Evolutionary conservation across 345 rosid genomes (phyloP).

Genomic region (Moricandia moricandioides): DNA sequence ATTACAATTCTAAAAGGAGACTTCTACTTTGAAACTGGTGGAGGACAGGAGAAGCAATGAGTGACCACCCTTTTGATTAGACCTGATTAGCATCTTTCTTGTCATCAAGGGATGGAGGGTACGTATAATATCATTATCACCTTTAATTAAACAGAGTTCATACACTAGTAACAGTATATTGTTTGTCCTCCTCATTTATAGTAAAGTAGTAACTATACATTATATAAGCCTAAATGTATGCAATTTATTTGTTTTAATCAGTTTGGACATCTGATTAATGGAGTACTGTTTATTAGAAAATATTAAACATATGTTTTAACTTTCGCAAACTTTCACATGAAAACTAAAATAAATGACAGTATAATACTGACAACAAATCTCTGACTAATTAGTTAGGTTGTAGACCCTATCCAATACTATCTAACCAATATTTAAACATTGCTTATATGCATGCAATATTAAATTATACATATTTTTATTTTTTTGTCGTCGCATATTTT

Average conservation of each 20-base stretch:
- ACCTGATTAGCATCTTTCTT: slow-evolving; percentile 34
- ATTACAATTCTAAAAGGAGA: background rate
- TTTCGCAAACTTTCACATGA: background rate
- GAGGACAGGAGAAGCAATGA: slow-evolving; percentile 19
- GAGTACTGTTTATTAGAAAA: too few species aligned
- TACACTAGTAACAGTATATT: background rate
- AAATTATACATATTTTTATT: background rate
- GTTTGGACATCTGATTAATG: background rate
- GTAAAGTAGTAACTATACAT: background rate
- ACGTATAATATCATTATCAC: slow-evolving; percentile 23
- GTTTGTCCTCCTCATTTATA: background rate
- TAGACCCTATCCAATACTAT: background rate
- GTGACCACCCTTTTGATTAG: slow-evolving; percentile 29
- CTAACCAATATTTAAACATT: background rate
- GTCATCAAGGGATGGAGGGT: background rate
- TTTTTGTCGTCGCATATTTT: too few species aligned
- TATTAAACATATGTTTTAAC: too few species aligned
- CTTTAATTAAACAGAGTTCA: slow-evolving; percentile 9
- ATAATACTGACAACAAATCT: slow-evolving; percentile 4
- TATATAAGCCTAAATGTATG: background rate
- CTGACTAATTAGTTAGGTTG: background rate
- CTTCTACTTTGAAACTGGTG: slow-evolving; percentile 17
- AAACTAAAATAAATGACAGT: background rate
- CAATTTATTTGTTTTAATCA: background rate
- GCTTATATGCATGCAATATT: background rate